phyloP scores from a whole-genome alignment of 2,329 filamentous ascomycete species.

The Aureobasidium sp. region DNA sequence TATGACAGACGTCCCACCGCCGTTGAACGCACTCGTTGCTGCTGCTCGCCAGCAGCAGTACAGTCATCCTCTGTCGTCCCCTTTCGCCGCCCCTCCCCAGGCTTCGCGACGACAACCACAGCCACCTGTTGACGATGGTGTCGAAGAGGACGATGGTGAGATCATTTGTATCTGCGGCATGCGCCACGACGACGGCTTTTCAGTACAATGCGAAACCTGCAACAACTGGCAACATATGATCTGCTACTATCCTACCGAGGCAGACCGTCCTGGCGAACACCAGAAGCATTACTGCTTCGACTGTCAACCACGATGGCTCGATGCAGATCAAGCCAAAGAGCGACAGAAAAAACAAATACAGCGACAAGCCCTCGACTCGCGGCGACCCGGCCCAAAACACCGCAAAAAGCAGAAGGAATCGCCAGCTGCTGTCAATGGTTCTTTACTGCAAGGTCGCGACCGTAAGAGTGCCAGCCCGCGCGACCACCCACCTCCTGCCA shows the following conservation, averaged over 20 bases:
- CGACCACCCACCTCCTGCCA: conserved; percentile 56
- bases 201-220: conserved; percentile 91
- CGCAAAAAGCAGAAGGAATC: conserved; percentile 84
- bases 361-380: conserved; percentile 45
- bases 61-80: conserved; percentile 2
- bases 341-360: conserved; percentile 34
- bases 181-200: conserved; percentile 92
- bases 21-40: conserved; percentile 13
- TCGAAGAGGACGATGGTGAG: conserved; percentile 75
- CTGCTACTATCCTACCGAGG: conserved; percentile 80
- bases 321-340: conserved; percentile 47
- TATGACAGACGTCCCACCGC: conserved; percentile 13
- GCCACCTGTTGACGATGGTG: conserved; percentile 2
- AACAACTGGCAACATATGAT: conserved; percentile 98
- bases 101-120: conserved; percentile 3
- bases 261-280: conserved; percentile 54
- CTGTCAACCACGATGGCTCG: conserved; percentile 71
- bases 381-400: conserved; percentile 71
- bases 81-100: background rate
- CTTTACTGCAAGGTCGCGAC: conserved; percentile 32
- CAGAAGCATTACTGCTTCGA: conserved; percentile 77
- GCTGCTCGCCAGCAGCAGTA: conserved; percentile 1
- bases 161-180: conserved; percentile 98
- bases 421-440: conserved; percentile 57
- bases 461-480: conserved; percentile 45